Evolutionary conservation across 1,284 basidiomycete genomes (phyloP).

Genomic region (Chalciporus sp.): DNA sequence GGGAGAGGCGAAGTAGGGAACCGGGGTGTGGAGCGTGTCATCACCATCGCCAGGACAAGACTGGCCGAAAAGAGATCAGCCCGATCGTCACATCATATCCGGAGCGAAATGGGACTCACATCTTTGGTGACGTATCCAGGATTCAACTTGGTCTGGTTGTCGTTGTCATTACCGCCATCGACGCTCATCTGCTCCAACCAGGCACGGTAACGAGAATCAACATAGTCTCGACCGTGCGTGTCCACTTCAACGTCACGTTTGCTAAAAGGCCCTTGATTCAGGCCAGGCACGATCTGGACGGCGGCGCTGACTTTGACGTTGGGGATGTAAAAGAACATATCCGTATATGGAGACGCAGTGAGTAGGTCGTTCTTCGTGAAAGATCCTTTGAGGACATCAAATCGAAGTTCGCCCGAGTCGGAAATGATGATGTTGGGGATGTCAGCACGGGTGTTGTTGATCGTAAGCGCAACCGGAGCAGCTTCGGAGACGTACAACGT

Average conservation of each 20-base stretch:
- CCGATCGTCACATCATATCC: not conserved
- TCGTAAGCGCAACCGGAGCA: slow-evolving; percentile 54
- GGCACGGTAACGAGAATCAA: too few species aligned
- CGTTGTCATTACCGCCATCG: not conserved
- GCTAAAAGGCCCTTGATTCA: slow-evolving; percentile 51
- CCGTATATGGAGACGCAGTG: slow-evolving; percentile 65
- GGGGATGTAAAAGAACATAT: slow-evolving; percentile 62
- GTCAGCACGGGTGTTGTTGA: slow-evolving; percentile 61
- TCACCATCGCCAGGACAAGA: slow-evolving; percentile 73
- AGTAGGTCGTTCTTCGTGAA: slow-evolving; percentile 83
- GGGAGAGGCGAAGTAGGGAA: slow-evolving; percentile 57
- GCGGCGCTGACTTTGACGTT: slow-evolving; percentile 52
- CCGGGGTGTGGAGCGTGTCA: slow-evolving; percentile 59
- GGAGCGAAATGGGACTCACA: slow-evolving; percentile 41
- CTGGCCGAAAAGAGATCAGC: slow-evolving; percentile 32
- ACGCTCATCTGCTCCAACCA: too few species aligned
- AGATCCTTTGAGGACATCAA: slow-evolving; percentile 67
- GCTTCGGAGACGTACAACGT: slow-evolving; percentile 64
- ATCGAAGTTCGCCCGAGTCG: slow-evolving; percentile 77
- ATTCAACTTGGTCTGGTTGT: slow-evolving; percentile 48
- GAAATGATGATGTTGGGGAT: slow-evolving; percentile 69
- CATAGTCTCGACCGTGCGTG: too few species aligned
- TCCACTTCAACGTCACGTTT: slow-evolving; percentile 31
- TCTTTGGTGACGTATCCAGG: slow-evolving; percentile 74
- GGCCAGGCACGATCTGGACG: slow-evolving; percentile 50